A percentile compares a stretch with the other conserved stretches of the same genome.
Conservation (phyloP, 257 asterid genomes). For the Craterostigma plantagineum region DNA sequence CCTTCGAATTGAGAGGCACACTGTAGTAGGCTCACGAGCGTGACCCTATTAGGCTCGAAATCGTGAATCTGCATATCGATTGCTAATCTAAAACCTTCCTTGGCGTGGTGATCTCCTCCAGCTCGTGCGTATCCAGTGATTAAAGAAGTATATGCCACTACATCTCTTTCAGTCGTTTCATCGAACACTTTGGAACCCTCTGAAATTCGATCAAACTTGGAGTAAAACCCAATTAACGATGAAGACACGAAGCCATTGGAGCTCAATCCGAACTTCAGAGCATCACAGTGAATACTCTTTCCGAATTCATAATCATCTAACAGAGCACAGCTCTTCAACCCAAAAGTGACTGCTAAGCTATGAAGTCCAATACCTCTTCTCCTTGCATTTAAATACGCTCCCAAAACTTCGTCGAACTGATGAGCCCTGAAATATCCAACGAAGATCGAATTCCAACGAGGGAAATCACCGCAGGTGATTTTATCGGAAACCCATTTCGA, state of each 20-base stretch:
- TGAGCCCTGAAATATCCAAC: conserved; percentile 23
- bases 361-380: conserved; percentile 15
- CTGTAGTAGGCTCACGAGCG: conserved; percentile 40
- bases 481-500: conserved; percentile 21
- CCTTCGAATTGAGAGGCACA: conserved; percentile 24
- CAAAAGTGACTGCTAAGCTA: conserved; percentile 24
- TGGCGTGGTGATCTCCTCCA: conserved; percentile 12
- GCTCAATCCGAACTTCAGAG: conserved; percentile 29
- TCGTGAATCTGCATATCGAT: conserved; percentile 30
- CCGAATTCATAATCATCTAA: conserved; percentile 25
- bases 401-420: conserved; percentile 19
- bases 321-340: conserved; percentile 30
- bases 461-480: conserved; percentile 10
- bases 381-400: conserved; percentile 19
- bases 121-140: conserved; percentile 25
- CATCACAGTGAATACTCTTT: conserved; percentile 26
- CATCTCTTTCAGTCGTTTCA: conserved; percentile 31
- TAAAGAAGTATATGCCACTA: conserved; percentile 42
- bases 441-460: conserved; percentile 26
- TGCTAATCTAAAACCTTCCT: conserved; percentile 21
- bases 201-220: conserved; percentile 11
- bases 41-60: conserved; percentile 43
- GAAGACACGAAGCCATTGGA: conserved; percentile 30
- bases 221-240: conserved; percentile 24
- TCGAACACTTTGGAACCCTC: conserved; percentile 44